Base-by-base conservation (phyloP, 164 flowering plant genomes). In the Vitis vinifera region DNA sequence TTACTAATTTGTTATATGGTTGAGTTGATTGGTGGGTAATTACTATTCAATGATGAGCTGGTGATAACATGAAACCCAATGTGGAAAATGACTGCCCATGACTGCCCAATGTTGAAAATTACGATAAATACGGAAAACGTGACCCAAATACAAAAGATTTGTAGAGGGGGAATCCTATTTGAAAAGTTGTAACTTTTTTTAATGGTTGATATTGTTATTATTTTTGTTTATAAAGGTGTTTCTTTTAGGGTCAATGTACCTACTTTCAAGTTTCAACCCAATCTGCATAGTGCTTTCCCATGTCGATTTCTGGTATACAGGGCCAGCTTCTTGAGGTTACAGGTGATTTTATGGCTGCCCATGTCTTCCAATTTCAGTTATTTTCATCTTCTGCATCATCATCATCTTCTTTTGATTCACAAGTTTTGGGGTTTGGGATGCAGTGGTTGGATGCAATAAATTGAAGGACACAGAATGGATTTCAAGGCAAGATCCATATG, bases 401-500 rank as follows among this genome's bases (percentile, higher is more conserved):
- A 3, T 48, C 23, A 10, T 17, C 13, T 65, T 58, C 23, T 65
- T 17, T 13, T 27, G 37, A 47, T 15, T 9, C 2, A 13, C 11
- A 19, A 52, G 23, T 17, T 30, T 37, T 37, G 4, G 13, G 61
- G 51, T 14, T 57, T 12, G 27, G 23, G 13, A 30, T 71, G 71
- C 72, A 93, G 98, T 93, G 75, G 91, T 93, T 63, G 88, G 86
- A 3, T 90, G 99, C 49, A 78, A 56, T 50, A 90, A 83, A 70
- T 81, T 95, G 88, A 93, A 83, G 74, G 94, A 95, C 68, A 95
- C 97, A 1, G 98, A 95, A 74, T 95, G 98, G 98, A 79, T 92
- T 51, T 92, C 97, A 27, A 83, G 92, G 78, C 98, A 95, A 77
- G 98, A 95, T 77, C 98, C 99, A 1, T 95, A 93, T 65, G 99